Evolutionary conservation across 1,284 basidiomycete genomes (phyloP).

Genomic region (Melanopsichium pennsylvanicum): DNA sequence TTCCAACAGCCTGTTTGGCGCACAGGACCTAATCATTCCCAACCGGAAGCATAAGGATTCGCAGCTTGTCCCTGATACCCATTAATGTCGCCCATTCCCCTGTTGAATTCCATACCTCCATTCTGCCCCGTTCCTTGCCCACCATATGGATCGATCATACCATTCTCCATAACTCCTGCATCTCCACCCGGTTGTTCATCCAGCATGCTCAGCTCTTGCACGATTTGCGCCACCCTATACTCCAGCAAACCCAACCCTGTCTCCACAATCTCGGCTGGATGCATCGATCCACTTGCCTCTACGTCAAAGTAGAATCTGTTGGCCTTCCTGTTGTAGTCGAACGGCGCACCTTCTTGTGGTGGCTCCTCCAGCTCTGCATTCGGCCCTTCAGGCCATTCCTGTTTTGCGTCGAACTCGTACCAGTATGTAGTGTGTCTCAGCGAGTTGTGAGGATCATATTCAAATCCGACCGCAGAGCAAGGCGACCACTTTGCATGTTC

Average conservation of each 20-base stretch:
- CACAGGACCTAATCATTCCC: conserved; percentile 31
- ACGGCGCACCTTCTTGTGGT: conserved; percentile 55
- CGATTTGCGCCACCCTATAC: conserved; percentile 60
- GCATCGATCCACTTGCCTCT: conserved; percentile 60
- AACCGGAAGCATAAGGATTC: conserved; percentile 26
- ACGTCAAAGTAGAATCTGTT: conserved; percentile 64
- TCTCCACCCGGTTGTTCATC: conserved; percentile 41
- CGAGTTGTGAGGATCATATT: conserved; percentile 98
- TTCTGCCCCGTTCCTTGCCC: no score
- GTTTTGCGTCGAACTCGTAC: conserved; percentile 74
- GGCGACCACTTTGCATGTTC: conserved; percentile 99
- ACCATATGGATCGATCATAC: conserved; percentile 32
- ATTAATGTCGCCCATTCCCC: conserved; percentile 18
- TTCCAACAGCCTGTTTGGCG: no score
- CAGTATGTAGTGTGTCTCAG: conserved; percentile 94
- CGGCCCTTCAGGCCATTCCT: conserved; percentile 61
- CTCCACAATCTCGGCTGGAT: conserved; percentile 62
- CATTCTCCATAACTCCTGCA: conserved; percentile 11
- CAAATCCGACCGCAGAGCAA: conserved; percentile 90
- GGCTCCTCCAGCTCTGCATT: conserved; percentile 63
- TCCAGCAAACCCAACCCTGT: conserved; percentile 60
- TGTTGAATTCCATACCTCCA: conserved; percentile 20
- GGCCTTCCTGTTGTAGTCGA: conserved; percentile 58
- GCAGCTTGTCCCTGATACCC: conserved; percentile 11
- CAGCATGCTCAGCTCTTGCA: conserved; percentile 62